Percentiles rank a stretch among this genome's conserved stretches.
Evolutionary conservation across 1,284 basidiomycete genomes (phyloP).

Genomic region (Bjerkandera adusta): DNA sequence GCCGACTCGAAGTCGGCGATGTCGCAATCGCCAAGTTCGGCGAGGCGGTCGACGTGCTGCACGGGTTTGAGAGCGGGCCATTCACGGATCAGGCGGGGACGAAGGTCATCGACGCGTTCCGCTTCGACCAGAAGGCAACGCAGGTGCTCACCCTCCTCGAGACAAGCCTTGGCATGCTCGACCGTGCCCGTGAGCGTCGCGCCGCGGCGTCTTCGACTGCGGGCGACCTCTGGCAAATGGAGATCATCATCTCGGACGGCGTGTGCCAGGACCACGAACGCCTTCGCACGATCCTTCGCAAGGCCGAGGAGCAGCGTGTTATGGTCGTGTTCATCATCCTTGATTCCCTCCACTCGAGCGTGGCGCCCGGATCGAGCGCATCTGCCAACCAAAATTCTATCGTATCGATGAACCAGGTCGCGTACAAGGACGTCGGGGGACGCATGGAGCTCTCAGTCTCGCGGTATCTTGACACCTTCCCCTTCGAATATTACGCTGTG

Average conservation of each 20-base stretch:
- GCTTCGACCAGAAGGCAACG: slow-evolving; percentile 90
- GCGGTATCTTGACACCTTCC: slow-evolving; percentile 94
- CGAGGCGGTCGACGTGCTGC: slow-evolving; percentile 83
- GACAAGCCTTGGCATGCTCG: slow-evolving; percentile 76
- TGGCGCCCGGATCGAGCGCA: slow-evolving; percentile 5
- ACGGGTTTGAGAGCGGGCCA: slow-evolving; percentile 77
- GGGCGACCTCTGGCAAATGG: slow-evolving; percentile 93
- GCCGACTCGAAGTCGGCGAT: slow-evolving; percentile 93
- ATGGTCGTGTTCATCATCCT: slow-evolving; percentile 98
- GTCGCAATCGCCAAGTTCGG: slow-evolving; percentile 93
- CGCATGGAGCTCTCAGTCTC: slow-evolving; percentile 87
- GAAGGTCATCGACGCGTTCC: slow-evolving; percentile 82
- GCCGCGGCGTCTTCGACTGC: slow-evolving; percentile 59
- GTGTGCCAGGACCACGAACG: slow-evolving; percentile 95
- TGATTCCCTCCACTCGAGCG: slow-evolving; percentile 71
- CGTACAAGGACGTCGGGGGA: slow-evolving; percentile 86
- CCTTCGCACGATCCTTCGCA: slow-evolving; percentile 78
- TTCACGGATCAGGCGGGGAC: slow-evolving; percentile 82
- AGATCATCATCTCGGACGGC: slow-evolving; percentile 99
- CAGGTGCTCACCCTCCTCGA: slow-evolving; percentile 89
- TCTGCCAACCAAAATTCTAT: slow-evolving; percentile 68
- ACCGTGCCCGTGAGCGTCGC: slow-evolving; percentile 69
- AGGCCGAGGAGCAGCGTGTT: slow-evolving; percentile 88
- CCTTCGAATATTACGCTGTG: slow-evolving; percentile 97
- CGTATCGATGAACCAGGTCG: slow-evolving; percentile 89